phyloP scores from a whole-genome alignment of 139 green algal genomes.

The Dunaliella primolecta region DNA sequence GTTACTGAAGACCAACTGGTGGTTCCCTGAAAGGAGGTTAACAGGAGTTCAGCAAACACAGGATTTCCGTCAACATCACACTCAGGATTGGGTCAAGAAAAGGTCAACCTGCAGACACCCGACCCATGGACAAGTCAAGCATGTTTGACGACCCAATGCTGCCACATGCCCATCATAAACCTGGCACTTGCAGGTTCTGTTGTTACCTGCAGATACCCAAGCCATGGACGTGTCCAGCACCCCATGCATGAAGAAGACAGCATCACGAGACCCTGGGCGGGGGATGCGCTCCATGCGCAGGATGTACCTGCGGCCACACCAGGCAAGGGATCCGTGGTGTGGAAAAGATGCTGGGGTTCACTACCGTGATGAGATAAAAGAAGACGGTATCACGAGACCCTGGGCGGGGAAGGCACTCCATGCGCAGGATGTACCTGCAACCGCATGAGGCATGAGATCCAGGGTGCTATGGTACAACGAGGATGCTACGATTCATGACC shows the following conservation, averaged over 20 bases:
- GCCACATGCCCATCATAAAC: too few relatives aligned
- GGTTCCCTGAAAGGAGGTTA: too few relatives aligned
- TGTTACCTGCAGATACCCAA: conserved; percentile 69
- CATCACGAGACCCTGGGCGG: conserved; percentile 54
- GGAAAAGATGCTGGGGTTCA: conserved; percentile 2
- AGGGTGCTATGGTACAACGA: conserved; percentile 14
- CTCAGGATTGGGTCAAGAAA: too few relatives aligned
- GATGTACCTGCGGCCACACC: conserved; percentile 58
- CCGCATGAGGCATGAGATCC: not conserved
- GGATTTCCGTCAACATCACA: too few relatives aligned
- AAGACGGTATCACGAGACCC: conserved; percentile 69
- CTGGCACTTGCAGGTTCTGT: too few relatives aligned
- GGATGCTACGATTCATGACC: not conserved
- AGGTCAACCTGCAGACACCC: too few relatives aligned
- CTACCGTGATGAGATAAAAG: conserved; percentile 44
- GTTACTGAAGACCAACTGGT: too few relatives aligned
- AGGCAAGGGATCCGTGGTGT: not conserved
- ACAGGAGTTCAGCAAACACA: too few relatives aligned
- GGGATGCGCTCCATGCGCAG: conserved; percentile 83
- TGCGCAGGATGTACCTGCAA: conserved; percentile 68
- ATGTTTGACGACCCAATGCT: too few relatives aligned
- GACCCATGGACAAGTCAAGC: too few relatives aligned
- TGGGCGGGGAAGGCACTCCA: conserved; percentile 79
- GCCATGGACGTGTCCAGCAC: conserved; percentile 90
- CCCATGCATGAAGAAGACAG: conserved; percentile 81